A percentile compares a stretch with the other conserved stretches of the same genome.
Conservation (phyloP, 441 rosid species). For the Eutrema salsugineum region DNA sequence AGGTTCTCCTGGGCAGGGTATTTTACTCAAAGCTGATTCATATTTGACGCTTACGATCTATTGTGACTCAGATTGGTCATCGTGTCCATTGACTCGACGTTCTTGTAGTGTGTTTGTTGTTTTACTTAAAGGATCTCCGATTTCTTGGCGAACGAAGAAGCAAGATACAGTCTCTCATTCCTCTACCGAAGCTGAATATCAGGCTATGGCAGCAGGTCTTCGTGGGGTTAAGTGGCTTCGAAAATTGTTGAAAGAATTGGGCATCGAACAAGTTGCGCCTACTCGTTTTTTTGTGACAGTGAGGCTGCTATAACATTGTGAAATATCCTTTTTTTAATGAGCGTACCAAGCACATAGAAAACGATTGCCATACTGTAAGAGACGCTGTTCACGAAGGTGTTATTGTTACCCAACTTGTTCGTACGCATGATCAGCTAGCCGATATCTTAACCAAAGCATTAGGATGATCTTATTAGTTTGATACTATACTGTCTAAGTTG, state of each 20-base stretch:
- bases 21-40: accelerated
- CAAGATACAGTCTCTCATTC: neutral
- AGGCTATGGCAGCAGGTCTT: neutral
- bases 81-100: neutral
- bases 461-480: no score
- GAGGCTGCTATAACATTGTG: neutral
- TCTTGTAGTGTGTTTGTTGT: neutral
- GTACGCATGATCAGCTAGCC: no score
- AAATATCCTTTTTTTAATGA: neutral
- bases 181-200: neutral
- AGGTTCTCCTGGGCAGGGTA: neutral
- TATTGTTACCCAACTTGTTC: no score
- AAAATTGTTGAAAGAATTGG: neutral
- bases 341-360: no score
- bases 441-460: no score
- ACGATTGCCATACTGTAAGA: no score
- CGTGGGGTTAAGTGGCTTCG: neutral
- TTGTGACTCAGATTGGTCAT: neutral
- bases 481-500: no score
- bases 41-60: neutral
- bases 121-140: neutral
- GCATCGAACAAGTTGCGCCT: neutral
- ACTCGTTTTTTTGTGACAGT: neutral
- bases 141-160: neutral
- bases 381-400: no score